Evolutionary conservation across 1,139 yeast genomes (phyloP), one percentile per base, ranked within the genome.

Genomic region (Wickerhamomyces sp.): DNA sequence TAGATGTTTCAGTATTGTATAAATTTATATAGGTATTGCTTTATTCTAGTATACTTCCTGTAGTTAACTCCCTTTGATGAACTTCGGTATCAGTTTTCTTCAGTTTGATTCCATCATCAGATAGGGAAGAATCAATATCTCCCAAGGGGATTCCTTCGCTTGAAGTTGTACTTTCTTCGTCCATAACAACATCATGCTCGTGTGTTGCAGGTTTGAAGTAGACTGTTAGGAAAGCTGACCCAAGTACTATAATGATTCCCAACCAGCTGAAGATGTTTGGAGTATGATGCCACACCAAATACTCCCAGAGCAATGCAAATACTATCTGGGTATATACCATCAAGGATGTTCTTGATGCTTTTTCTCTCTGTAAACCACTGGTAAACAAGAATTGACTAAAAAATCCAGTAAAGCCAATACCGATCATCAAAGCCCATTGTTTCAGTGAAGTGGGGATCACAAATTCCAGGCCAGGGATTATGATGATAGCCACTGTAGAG

Each of bases 281-380:
- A 35, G 78, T 64, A 59, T 82, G 87, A 45, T 77, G 73, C 80
- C 88, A 88, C 40, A 87, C 67, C 2, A 78, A 43, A 37, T 78
- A 69, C 58, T 88, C 95, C 78, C 89, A 81, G 33, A 83, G 51
- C n/a, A 86, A 65, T 0, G 95, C 91, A 66, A 83, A 86, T 2
- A 87, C 66, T 68, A 88, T 73, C 55, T 81, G 86, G 2, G 87
- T 72, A 62, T 89, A 89, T 14, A 77, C 68, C 74, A 85, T 81
- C 49, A 84, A 70, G 5, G 90, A 72, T 1, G 89, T 88, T 48
- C 84, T 75, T 1, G 88, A 81, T 1, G 95, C 94, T 42, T 72
- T 73, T 49, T 85, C 95, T 46, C 86, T 68, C 62, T 88, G 95
- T 45, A 88, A 73, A 1, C 95, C 96, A 1, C 87, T 78, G 0